Base-by-base conservation (phyloP, 2,329 filamentous ascomycete genomes). In the Colletotrichum viniferum region DNA sequence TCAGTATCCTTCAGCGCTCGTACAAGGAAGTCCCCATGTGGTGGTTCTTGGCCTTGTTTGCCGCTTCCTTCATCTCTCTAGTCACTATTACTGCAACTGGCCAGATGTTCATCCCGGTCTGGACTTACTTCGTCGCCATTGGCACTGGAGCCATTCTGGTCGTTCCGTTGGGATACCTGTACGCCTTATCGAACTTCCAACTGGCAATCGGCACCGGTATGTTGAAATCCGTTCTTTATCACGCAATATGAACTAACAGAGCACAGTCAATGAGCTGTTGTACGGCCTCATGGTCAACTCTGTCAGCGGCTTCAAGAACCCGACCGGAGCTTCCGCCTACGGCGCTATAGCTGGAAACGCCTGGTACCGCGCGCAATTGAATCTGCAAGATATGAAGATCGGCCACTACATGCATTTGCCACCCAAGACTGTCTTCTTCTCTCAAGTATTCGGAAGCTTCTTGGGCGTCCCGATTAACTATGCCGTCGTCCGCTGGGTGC, bases 391-490 rank as follows among this genome's bases (percentile, higher is more conserved):
- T 73, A 79, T 87, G 58, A 88, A 88, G 71, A 80, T 88, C 14
- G 87, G 84, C 2, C 84, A 85, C 66, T 85, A 85, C 71, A 84
- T 91, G 87, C 90, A 92, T 69, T 86, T 92, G 0, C 89, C 90
- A 0, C 91, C 91, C 3, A 87, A 88, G 14, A 84, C 88, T 0
- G 87, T 92, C 7, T 92, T 93, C 83, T 90, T 92, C 80, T 90
- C 89, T 2, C 91, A 92, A 78, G 84, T 92, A 5, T 90, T 92
- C 36, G 91, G 90, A 5, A 90, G 88, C 18, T 82, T 90, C 9
- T 84, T 92, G 56, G 91, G 90, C 7, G 86, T 92, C 8, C 90
- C 91, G 0, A 88, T 92, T 77, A 91, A 92, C 79, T 92, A 92
- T 69, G 90, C 85, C 7, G 89, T 92, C 26, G 88, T 92, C 61